Percentiles rank a stretch among this genome's conserved stretches.
Conservation (phyloP, 2,329 filamentous ascomycete genomes). For the Zymoseptoria pseudotritici region DNA sequence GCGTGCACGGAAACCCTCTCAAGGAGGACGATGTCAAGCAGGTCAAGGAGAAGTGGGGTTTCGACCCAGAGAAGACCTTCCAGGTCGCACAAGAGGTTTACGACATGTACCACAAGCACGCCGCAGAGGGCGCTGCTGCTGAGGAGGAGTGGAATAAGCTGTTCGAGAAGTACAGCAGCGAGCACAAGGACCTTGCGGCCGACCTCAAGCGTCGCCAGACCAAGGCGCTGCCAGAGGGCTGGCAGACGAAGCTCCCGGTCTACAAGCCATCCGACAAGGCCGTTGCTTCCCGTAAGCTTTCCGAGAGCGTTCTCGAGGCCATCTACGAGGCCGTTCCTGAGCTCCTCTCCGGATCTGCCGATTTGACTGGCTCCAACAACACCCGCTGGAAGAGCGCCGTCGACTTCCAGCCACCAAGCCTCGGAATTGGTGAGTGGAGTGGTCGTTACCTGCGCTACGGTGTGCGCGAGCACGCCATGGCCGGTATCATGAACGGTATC, state of each 20-base stretch:
- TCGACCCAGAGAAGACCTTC: constrained; percentile 90
- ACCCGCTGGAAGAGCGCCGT: constrained; percentile 95
- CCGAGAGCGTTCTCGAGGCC: constrained; percentile 84
- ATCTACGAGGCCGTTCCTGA: constrained; percentile 79
- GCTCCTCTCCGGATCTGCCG: constrained; percentile 90
- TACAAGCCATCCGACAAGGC: constrained; percentile 83
- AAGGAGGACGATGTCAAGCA: constrained; percentile 91
- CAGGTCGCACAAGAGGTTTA: constrained; percentile 92
- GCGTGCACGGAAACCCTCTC: constrained; percentile 91
- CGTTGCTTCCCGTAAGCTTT: constrained; percentile 90
- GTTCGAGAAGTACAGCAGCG: constrained; percentile 73
- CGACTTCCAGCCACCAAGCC: constrained; percentile 90
- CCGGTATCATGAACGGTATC: constrained; percentile 89
- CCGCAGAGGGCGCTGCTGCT: constrained; percentile 74
- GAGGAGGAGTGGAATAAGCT: constrained; percentile 96
- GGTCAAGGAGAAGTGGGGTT: constrained; percentile 92
- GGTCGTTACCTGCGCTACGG: constrained; percentile 91
- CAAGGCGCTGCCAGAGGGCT: constrained; percentile 84
- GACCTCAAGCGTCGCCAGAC: constrained; percentile 76
- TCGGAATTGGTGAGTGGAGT: constrained; percentile 77
- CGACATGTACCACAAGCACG: constrained; percentile 79
- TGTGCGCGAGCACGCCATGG: constrained; percentile 89
- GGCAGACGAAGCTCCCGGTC: constrained; percentile 86
- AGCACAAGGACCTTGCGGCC: constrained; percentile 69
- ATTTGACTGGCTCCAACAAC: constrained; percentile 97